Base-by-base conservation (phyloP, 306 rosid species). In the Trifolium repens region DNA sequence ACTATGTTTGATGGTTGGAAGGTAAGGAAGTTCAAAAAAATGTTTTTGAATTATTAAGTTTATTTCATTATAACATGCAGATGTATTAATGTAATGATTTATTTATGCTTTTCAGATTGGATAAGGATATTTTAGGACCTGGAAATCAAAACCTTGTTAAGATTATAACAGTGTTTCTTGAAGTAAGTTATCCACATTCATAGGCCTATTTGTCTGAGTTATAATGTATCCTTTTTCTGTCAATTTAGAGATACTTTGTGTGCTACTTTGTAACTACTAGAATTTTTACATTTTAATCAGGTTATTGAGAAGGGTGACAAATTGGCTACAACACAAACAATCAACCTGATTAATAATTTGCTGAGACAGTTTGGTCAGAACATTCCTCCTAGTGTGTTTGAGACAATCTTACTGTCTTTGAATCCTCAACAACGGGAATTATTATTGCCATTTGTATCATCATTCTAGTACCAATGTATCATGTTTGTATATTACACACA, bases 71-170 rank as follows among this genome's bases (percentile, higher is more conserved):
- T 77, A 35, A 34, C 19, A 50, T 67, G 64, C 7, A 65, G 50
- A 34, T 70, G 39, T 32, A 58, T 78, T 69, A 40, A 78, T 42
- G 1, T 8, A 58, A 32, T 71, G 71, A 6, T 75, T 50, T 52
- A 40, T 32, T 32, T 32, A 58, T 40, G 27, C 42, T 71, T 85
- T 75, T 71, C 79, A 84, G 85, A 66, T 71, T 66, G 14, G 88
- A 84, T 43, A 81, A 70, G 53, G 85, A 78, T 24, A 83, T 81
- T 74, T 78, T 73, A 30, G 85, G 85, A 72, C 30, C 78, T 3
- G 63, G 61, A 9, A 64, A 50, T 64, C 83, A 78, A 74, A 84
- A 80, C 63, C 75, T 84, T 39, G 17, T 26, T 13, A 78, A 62
- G 67, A 80, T 73, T 44, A 57, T 84, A 40, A 24, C 53, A 8